Percentiles rank a stretch among this genome's conserved stretches.
phyloP scores from a whole-genome alignment of 2,329 filamentous ascomycete species.

The Fusarium sp. region DNA sequence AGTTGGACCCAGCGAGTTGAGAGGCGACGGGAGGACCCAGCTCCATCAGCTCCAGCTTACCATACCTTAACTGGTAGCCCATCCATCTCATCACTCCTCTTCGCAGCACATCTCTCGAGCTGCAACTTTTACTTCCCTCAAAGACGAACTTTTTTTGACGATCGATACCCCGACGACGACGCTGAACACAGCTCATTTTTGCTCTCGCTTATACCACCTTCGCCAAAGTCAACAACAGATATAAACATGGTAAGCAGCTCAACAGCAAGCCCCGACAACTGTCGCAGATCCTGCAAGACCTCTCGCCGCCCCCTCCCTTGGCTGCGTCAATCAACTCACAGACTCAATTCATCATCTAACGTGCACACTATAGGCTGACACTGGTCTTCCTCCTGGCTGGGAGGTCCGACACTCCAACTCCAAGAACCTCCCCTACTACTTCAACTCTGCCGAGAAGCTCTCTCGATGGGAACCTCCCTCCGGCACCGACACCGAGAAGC shows the following conservation, averaged over 20 bases:
- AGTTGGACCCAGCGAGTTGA: conserved; percentile 1
- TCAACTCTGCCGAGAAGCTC: conserved; percentile 86
- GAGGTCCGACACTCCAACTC: conserved; percentile 98
- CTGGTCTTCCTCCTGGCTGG: conserved; percentile 87
- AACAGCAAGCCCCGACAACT: background rate
- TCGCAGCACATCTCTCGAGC: conserved; percentile 13
- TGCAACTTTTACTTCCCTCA: conserved; percentile 19
- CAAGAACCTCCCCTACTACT: conserved; percentile 99
- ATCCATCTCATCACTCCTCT: conserved; percentile 11
- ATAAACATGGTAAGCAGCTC: conserved; percentile 31
- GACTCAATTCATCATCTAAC: conserved; percentile 12
- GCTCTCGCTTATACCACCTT: background rate
- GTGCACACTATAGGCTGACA: conserved; percentile 65
- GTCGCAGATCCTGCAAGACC: background rate
- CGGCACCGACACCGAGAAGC: conserved; percentile 88
- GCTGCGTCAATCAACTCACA: background rate
- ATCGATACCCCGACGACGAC: background rate
- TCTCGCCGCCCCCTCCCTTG: background rate
- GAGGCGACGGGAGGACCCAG: conserved; percentile 3
- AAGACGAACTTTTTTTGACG: background rate
- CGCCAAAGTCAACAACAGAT: background rate
- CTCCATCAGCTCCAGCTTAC: conserved; percentile 36
- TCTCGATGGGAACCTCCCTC: conserved; percentile 95
- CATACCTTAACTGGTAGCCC: conserved; percentile 9
- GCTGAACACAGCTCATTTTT: background rate